These are phyloP conservation scores for Boletus coccyginus DNA, from an alignment of 768 basidiomycete genomes.

Conservation along the genomic window DNA sequence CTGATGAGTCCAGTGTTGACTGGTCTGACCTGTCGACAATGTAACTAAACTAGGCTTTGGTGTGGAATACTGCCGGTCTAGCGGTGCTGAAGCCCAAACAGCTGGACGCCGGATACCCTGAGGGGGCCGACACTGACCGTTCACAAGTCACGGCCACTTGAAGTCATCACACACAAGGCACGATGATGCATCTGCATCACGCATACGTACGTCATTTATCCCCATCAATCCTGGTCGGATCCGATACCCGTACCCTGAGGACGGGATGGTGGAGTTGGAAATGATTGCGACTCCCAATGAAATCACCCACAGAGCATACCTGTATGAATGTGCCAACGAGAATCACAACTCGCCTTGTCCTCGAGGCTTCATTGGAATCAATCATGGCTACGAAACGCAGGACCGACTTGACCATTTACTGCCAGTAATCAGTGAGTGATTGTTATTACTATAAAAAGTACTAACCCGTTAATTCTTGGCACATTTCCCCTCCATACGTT, in stretches of 20 bases:
- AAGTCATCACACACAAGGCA: neutral
- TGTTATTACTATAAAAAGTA: neutral
- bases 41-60: neutral
- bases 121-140: neutral
- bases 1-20: neutral
- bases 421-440: neutral
- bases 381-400: neutral
- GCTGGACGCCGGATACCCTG: neutral
- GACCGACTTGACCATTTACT: slow-evolving; percentile 8
- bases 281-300: neutral
- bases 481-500: neutral
- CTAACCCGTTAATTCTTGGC: neutral
- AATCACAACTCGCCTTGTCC: slow-evolving; percentile 16
- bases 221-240: neutral
- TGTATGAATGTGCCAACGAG: neutral
- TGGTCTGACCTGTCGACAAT: neutral
- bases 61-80: neutral
- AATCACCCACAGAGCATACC: neutral
- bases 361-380: slow-evolving; percentile 6
- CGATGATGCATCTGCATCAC: neutral
- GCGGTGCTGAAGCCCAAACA: neutral
- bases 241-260: neutral
- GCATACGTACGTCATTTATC: neutral
- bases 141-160: neutral
- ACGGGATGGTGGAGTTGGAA: neutral